phyloP scores from a whole-genome alignment of 495 filamentous ascomycete species.

The Neurospora terricola region DNA sequence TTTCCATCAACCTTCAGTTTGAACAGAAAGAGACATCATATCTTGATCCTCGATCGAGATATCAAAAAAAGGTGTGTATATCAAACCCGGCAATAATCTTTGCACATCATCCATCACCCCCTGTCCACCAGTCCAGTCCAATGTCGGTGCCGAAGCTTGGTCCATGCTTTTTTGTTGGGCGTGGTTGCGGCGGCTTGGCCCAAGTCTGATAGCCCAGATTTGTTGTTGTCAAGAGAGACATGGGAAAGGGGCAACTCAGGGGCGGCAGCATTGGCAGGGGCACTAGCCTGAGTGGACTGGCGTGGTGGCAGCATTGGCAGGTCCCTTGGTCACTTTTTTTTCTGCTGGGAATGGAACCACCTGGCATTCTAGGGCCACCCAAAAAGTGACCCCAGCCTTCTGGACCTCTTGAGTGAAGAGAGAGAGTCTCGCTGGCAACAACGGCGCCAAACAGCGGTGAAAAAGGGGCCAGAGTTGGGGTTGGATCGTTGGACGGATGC shows the following conservation, averaged over 20 bases:
- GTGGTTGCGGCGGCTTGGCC: neutral
- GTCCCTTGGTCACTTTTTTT: neutral
- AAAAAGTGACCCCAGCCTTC: neutral
- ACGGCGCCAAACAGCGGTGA: neutral
- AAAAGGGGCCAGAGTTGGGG: neutral
- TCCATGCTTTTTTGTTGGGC: neutral
- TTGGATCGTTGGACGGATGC: neutral
- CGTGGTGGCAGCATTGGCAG: neutral
- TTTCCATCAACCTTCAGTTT: neutral
- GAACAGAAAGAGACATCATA: neutral
- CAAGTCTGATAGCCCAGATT: neutral
- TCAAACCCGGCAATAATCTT: neutral
- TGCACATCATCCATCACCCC: neutral
- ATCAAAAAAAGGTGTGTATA: neutral
- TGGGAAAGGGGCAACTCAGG: neutral
- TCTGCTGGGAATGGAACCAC: neutral
- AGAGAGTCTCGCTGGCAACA: neutral
- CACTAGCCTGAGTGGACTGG: neutral
- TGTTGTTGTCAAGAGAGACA: neutral
- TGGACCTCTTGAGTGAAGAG: neutral
- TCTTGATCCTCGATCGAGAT: neutral
- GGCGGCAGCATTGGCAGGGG: neutral
- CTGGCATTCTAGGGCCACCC: neutral
- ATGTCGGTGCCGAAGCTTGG: neutral
- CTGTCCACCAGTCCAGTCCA: neutral